These are phyloP conservation scores for Stagonosporopsis rhizophila DNA, from an alignment of 2,329 filamentous ascomycete species.

Conservation along the genomic window DNA sequence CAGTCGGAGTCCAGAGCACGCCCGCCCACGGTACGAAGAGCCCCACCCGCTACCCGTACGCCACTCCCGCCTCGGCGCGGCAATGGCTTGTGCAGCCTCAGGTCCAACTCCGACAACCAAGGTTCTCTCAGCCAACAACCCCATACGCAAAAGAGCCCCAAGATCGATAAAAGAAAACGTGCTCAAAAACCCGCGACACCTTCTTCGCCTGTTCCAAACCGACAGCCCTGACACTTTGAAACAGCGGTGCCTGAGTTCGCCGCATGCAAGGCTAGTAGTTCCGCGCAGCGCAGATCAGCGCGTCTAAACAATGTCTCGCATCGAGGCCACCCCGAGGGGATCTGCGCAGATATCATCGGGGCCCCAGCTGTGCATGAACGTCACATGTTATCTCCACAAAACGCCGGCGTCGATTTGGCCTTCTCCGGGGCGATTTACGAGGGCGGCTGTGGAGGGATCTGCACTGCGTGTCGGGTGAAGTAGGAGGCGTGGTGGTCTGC, in stretches of 20 bases:
- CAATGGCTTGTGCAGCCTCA: background rate
- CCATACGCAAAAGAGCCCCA: background rate
- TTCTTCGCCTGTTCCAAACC: background rate
- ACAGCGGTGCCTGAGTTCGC: conserved; percentile 2
- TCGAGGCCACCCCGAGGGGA: background rate
- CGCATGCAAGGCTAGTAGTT: background rate
- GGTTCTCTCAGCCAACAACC: background rate
- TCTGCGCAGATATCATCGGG: background rate
- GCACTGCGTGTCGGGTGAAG: background rate
- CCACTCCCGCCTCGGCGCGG: conserved; percentile 7
- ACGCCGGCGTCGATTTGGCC: background rate
- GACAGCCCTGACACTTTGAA: background rate
- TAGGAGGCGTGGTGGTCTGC: background rate
- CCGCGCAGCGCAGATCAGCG: conserved; percentile 6
- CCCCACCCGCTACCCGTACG: conserved; percentile 10
- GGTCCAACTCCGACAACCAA: background rate
- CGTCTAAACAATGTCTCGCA: conserved; percentile 4
- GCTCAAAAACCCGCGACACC: background rate
- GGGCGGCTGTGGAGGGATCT: conserved; percentile 13
- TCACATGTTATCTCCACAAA: conserved; percentile 1
- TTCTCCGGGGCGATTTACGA: background rate
- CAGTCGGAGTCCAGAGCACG: conserved; percentile 1
- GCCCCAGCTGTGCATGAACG: conserved; percentile 1
- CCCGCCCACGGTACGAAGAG: background rate
- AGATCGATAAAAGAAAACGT: background rate